These are phyloP conservation scores for Mortierella hygrophila DNA, from an alignment of 192 early-diverging fungal species.

Conservation along the genomic window DNA sequence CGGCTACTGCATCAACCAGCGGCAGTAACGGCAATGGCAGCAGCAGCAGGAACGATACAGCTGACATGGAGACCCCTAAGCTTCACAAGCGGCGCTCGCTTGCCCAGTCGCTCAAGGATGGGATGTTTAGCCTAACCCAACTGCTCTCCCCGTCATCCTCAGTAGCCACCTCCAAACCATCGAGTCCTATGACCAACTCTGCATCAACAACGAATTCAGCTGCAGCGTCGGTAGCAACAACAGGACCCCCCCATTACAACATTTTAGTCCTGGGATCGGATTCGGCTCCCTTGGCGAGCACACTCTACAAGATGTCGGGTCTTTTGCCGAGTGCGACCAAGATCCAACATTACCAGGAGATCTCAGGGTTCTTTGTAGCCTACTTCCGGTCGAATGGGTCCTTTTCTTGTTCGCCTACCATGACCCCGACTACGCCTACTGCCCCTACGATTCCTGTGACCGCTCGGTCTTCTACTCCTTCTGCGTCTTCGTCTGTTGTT, in stretches of 20 bases:
- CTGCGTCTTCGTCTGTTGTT: neutral
- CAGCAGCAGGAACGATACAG: conserved; percentile 7
- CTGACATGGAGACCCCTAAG: conserved; percentile 12
- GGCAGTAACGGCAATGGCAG: neutral
- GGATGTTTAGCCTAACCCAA: conserved; percentile 34
- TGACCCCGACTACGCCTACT: neutral
- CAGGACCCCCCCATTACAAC: conserved; percentile 39
- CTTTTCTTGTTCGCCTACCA: conserved; percentile 22
- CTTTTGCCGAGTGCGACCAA: conserved; percentile 34
- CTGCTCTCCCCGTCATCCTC: conserved; percentile 24
- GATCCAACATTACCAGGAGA: conserved; percentile 54
- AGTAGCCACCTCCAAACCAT: neutral
- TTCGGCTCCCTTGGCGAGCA: conserved; percentile 47
- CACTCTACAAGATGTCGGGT: conserved; percentile 54
- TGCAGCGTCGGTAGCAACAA: neutral
- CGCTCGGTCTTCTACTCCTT: neutral
- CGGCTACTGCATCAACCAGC: neutral
- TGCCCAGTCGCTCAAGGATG: conserved; percentile 37
- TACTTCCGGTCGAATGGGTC: conserved; percentile 38
- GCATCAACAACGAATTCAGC: neutral
- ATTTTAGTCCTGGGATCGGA: conserved; percentile 49
- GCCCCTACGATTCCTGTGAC: neutral
- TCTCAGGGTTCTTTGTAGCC: conserved; percentile 55
- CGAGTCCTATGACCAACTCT: neutral
- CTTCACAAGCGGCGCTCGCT: conserved; percentile 43